phyloP scores from a whole-genome alignment of 2,329 filamentous ascomycete genomes.

The Neopestalotiopsis sp. region DNA sequence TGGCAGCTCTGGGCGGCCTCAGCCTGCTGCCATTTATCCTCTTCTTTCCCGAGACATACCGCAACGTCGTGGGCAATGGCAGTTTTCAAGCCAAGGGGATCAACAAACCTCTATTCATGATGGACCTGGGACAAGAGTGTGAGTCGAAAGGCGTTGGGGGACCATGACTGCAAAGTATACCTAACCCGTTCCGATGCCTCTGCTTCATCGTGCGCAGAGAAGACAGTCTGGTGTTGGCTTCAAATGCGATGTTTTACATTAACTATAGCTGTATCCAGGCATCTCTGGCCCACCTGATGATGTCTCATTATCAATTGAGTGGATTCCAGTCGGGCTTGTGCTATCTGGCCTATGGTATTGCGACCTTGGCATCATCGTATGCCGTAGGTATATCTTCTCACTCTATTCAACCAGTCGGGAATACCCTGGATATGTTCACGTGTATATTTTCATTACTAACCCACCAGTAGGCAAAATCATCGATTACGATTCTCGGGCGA shows the following conservation, averaged over 20 bases:
- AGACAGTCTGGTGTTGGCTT: neutral
- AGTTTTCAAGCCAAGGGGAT: neutral
- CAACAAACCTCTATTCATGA: neutral
- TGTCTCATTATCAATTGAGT: neutral
- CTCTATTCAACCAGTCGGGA: neutral
- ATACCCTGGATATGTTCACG: too few species aligned
- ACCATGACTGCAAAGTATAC: neutral
- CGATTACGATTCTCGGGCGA: neutral
- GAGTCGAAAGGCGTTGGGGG: neutral
- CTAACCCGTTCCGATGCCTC: neutral
- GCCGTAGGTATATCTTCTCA: neutral
- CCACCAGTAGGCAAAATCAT: neutral
- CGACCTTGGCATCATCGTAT: neutral
- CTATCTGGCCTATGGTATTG: neutral
- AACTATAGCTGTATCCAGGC: neutral
- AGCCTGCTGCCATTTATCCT: slow-evolving; percentile 15
- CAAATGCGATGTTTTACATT: neutral
- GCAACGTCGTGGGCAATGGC: slow-evolving; percentile 21
- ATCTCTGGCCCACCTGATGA: slow-evolving; percentile 3
- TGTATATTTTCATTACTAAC: neutral
- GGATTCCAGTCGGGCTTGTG: neutral
- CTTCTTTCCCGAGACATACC: slow-evolving; percentile 20
- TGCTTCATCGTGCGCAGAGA: neutral
- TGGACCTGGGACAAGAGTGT: neutral
- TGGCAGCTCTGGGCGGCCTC: slow-evolving; percentile 17